A percentile compares a stretch with the other conserved stretches of the same genome.
phyloP scores from a whole-genome alignment of 805 yeast genomes.

The Wickerhamiella kurtzmanii region DNA sequence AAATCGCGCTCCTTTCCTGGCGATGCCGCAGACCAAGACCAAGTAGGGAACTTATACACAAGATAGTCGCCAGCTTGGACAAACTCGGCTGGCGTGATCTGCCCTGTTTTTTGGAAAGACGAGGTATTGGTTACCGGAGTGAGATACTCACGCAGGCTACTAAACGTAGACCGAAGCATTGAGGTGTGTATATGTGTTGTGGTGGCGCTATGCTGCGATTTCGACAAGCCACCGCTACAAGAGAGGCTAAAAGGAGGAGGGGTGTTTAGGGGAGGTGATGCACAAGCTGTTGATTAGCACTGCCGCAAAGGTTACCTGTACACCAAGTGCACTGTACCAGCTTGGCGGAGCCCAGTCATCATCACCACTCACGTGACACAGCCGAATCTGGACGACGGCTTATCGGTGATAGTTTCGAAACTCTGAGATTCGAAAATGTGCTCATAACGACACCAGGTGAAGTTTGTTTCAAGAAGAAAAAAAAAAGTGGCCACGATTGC shows the following conservation, averaged over 20 bases:
- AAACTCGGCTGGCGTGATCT: slow-evolving; percentile 91
- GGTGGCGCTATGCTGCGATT: background rate
- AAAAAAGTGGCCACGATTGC: too few species aligned
- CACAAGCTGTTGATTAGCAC: too few species aligned
- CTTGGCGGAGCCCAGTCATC: too few species aligned
- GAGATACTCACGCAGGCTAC: slow-evolving; percentile 62
- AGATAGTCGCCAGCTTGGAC: slow-evolving; percentile 88
- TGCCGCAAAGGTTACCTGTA: too few species aligned
- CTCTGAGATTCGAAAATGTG: too few species aligned
- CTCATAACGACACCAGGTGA: too few species aligned
- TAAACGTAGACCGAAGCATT: slow-evolving; percentile 11
- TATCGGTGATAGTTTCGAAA: too few species aligned
- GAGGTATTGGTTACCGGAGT: slow-evolving; percentile 86
- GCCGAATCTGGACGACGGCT: too few species aligned
- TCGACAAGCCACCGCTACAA: background rate
- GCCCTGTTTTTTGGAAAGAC: slow-evolving; percentile 74
- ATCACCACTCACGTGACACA: too few species aligned
- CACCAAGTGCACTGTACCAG: too few species aligned
- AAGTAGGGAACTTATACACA: slow-evolving; percentile 85
- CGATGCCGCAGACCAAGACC: slow-evolving; percentile 73
- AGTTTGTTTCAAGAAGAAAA: too few species aligned
- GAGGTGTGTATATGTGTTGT: background rate
- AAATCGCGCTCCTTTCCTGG: slow-evolving; percentile 46
- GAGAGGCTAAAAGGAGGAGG: background rate
- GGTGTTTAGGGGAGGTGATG: too few species aligned